These are phyloP conservation scores for Huntiella abstrusa DNA, from an alignment of 2,329 filamentous ascomycete genomes.

Conservation along the genomic window DNA sequence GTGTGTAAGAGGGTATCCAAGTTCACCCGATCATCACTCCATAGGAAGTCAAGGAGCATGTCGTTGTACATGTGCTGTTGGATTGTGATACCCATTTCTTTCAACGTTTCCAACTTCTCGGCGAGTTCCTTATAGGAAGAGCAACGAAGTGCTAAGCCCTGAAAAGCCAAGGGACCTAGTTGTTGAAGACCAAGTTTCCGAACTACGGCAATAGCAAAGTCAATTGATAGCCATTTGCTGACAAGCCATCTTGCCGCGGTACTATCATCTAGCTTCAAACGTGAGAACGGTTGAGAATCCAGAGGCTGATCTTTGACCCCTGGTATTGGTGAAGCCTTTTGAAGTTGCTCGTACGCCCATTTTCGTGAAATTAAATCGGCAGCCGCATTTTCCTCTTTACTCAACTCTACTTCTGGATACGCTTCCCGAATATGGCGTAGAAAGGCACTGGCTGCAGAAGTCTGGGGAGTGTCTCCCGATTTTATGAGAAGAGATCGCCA, in stretches of 20 bases:
- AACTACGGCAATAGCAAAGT: slow-evolving; percentile 52
- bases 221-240: slow-evolving; percentile 47
- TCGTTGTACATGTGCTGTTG: slow-evolving; percentile 23
- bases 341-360: not conserved
- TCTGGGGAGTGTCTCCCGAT: slow-evolving; percentile 5
- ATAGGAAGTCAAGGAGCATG: slow-evolving; percentile 24
- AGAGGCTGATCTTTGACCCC: no score
- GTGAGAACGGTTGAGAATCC: no score
- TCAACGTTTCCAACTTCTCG: not conserved
- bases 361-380: slow-evolving; percentile 1
- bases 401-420: slow-evolving; percentile 23
- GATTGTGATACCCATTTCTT: slow-evolving; percentile 35
- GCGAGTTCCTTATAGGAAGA: slow-evolving; percentile 4
- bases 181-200: slow-evolving; percentile 49
- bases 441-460: slow-evolving; percentile 25
- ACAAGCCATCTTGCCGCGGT: slow-evolving; percentile 72
- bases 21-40: not conserved
- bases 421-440: slow-evolving; percentile 29
- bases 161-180: slow-evolving; percentile 59
- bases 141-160: slow-evolving; percentile 50
- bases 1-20: slow-evolving; percentile 26
- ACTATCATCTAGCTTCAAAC: slow-evolving; percentile 33
- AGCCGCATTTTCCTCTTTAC: slow-evolving; percentile 20
- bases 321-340: no score
- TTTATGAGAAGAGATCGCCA: slow-evolving; percentile 28